Evolutionary conservation across 108 stramenopile genomes (phyloP).

Genomic region (Nitzschia inconspicua): DNA sequence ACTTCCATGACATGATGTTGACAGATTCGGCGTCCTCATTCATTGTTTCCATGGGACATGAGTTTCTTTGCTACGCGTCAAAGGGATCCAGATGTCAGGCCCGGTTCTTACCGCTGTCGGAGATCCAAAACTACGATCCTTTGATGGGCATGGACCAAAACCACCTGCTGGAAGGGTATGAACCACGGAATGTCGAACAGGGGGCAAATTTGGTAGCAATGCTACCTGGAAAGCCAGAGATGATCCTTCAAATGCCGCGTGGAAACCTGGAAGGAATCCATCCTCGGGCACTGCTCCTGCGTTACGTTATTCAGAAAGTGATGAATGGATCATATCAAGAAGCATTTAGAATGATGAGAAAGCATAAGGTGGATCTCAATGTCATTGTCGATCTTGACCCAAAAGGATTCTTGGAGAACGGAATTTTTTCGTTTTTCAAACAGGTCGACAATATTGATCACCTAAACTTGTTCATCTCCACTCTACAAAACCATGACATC

Average conservation of each 20-base stretch:
- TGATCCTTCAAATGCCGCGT: constrained; percentile 78
- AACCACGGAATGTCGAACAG: constrained; percentile 79
- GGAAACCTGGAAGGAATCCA: constrained; percentile 84
- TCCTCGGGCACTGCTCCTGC: constrained; percentile 77
- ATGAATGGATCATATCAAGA: constrained; percentile 35
- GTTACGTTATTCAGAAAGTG: constrained; percentile 66
- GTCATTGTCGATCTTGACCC: constrained; percentile 77
- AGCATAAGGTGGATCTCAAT: constrained; percentile 85
- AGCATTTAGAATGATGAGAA: constrained; percentile 78
- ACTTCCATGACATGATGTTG: constrained; percentile 76
- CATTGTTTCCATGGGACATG: constrained; percentile 51
- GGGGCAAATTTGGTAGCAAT: constrained; percentile 74
- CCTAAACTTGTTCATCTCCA: constrained; percentile 82
- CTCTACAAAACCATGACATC: constrained; percentile 64
- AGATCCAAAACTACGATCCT: constrained; percentile 66
- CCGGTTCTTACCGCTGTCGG: constrained; percentile 55
- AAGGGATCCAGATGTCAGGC: constrained; percentile 68
- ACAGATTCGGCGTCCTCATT: constrained; percentile 73
- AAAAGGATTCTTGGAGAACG: constrained; percentile 50
- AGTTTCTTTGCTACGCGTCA: constrained; percentile 64
- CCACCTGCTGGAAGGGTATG: constrained; percentile 66
- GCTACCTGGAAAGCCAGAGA: constrained; percentile 54
- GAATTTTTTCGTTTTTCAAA: constrained; percentile 43
- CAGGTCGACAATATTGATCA: constrained; percentile 71
- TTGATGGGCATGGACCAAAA: constrained; percentile 78